phyloP scores from a whole-genome alignment of 2,329 filamentous ascomycete genomes.

The Coccinonectria pachysandricola region DNA sequence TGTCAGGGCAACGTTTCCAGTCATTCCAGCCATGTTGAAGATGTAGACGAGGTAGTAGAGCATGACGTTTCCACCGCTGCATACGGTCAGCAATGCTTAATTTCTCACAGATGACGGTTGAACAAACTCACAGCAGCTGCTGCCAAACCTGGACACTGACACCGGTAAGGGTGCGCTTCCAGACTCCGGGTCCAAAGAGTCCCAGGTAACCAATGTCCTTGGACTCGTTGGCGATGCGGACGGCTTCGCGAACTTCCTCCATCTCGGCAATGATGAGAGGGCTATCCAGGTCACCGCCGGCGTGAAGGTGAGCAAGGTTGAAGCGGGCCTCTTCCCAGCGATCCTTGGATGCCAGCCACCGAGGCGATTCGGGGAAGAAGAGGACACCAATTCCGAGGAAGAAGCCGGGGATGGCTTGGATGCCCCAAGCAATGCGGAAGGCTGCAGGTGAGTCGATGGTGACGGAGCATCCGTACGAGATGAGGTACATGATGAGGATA shows the following conservation, averaged over 20 bases:
- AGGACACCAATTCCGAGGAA: conserved; percentile 46
- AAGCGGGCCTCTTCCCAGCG: conserved; percentile 45
- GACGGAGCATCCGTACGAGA: conserved; percentile 52
- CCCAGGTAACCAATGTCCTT: conserved; percentile 29
- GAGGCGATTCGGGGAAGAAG: conserved; percentile 51
- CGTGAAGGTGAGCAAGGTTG: conserved; percentile 47
- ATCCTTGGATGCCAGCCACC: conserved; percentile 53
- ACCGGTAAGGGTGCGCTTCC: conserved; percentile 40
- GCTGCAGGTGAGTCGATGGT: conserved; percentile 40
- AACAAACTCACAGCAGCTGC: conserved; percentile 31
- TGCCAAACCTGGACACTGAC: conserved; percentile 44
- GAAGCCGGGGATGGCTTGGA: conserved; percentile 52
- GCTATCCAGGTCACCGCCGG: conserved; percentile 41
- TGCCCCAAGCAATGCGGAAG: conserved; percentile 55
- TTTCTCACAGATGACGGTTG: no score
- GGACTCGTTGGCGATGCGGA: conserved; percentile 26
- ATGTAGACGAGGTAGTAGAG: conserved; percentile 54
- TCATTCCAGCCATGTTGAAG: conserved; percentile 49
- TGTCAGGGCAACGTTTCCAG: conserved; percentile 29
- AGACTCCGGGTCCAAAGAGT: conserved; percentile 36
- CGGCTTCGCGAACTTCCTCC: conserved; percentile 39
- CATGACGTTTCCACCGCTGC: conserved; percentile 39
- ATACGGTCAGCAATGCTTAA: no score
- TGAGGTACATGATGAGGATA: conserved; percentile 61
- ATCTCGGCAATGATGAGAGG: conserved; percentile 47